Evolutionary conservation across 2,329 filamentous ascomycete genomes (phyloP).

Genomic region (Coniochaeta prunicola): DNA sequence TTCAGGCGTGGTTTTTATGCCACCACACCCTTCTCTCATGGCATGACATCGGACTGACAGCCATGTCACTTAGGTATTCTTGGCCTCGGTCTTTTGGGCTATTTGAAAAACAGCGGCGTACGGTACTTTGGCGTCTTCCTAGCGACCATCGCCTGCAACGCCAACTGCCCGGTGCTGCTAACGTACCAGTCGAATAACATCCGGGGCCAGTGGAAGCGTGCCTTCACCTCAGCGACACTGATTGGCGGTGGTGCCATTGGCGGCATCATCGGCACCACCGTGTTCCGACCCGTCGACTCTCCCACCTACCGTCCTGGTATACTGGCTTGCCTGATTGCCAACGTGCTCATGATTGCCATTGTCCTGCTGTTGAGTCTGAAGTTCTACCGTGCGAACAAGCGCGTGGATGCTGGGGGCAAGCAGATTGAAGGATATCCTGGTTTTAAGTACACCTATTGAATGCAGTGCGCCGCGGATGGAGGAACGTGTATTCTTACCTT

Average conservation of each 20-base stretch:
- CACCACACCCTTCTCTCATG: neutral
- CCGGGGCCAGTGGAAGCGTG: conserved; percentile 74
- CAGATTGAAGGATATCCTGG: conserved; percentile 5
- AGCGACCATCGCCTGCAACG: conserved; percentile 60
- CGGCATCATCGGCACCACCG: conserved; percentile 55
- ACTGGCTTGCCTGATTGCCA: conserved; percentile 4
- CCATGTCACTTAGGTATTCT: conserved; percentile 24
- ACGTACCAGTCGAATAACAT: conserved; percentile 78
- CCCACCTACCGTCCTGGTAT: conserved; percentile 1
- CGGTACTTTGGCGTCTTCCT: conserved; percentile 20
- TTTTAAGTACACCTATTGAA: conserved; percentile 5
- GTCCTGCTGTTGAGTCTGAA: neutral
- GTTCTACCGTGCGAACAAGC: conserved; percentile 4
- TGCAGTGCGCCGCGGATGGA: neutral
- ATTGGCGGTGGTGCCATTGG: conserved; percentile 67
- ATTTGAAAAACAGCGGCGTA: conserved; percentile 31
- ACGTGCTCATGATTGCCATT: conserved; percentile 4
- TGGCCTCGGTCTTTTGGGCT: conserved; percentile 63
- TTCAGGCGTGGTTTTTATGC: neutral
- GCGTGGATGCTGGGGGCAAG: conserved; percentile 4
- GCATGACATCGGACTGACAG: conserved; percentile 8
- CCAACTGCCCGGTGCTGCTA: conserved; percentile 63
- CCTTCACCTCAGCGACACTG: conserved; percentile 63
- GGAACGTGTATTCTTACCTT: too few relatives aligned
- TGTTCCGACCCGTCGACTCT: conserved; percentile 1